Percentiles rank a stretch among this genome's conserved stretches.
Evolutionary conservation across 176 grass and related monocot genomes (phyloP).

Genomic region (Poa annua): DNA sequence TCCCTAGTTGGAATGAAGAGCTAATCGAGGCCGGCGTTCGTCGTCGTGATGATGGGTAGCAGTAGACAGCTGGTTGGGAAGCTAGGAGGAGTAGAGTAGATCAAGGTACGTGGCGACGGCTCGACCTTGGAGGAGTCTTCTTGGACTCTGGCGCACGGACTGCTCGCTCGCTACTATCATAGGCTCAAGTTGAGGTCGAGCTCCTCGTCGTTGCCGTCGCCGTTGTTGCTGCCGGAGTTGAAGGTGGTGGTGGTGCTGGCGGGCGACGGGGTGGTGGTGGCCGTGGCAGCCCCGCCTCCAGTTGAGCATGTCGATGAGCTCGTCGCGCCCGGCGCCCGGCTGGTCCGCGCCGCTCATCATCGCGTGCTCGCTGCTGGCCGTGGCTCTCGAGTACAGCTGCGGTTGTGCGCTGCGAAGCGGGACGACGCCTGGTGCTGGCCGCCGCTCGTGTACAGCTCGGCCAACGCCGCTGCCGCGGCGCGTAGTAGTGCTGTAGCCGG

Average conservation of each 20-base stretch:
- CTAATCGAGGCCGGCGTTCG: constrained; percentile 47
- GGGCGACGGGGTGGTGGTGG: constrained; percentile 32
- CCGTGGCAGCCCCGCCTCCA: constrained; percentile 82
- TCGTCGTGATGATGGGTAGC: neutral
- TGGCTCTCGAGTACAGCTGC: constrained; percentile 32
- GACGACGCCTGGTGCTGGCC: neutral
- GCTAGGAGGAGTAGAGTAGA: neutral
- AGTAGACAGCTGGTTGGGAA: neutral
- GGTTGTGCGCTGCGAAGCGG: constrained; percentile 62
- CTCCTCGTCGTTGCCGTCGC: constrained; percentile 35
- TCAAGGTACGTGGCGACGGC: neutral
- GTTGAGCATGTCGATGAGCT: constrained; percentile 86
- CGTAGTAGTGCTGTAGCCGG: constrained; percentile 44
- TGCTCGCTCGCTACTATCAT: no score
- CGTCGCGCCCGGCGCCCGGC: constrained; percentile 54
- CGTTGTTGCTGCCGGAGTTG: constrained; percentile 29
- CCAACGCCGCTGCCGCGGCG: neutral
- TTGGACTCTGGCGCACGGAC: no score
- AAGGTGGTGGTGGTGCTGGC: constrained; percentile 41
- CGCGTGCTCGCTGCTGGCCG: constrained; percentile 44
- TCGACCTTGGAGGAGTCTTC: neutral
- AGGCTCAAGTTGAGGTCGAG: constrained; percentile 81
- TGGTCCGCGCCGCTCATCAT: constrained; percentile 50
- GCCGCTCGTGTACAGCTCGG: neutral
- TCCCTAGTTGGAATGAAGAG: constrained; percentile 35